Percentiles rank a stretch among this genome's conserved stretches.
These are phyloP conservation scores for Candida gigantensis DNA, from an alignment of 1,139 yeast genomes.

Conservation along the genomic window DNA sequence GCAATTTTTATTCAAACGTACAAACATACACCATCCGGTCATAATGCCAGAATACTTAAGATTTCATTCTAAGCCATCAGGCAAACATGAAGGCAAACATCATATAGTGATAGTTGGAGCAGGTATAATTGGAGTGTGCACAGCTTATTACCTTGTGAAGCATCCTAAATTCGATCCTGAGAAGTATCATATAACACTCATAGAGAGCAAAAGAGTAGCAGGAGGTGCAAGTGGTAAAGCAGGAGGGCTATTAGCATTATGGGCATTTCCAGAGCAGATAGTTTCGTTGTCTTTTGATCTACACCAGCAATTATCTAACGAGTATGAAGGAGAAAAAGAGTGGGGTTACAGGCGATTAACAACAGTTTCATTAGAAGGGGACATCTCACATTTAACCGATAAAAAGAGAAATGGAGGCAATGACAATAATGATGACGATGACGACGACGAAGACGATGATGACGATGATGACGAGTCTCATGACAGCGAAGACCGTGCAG, in stretches of 20 bases:
- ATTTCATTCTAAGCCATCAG: conserved; percentile 50
- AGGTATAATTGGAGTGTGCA: conserved; percentile 94
- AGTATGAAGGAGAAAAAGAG: conserved; percentile 75
- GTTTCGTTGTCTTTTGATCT: conserved; percentile 85
- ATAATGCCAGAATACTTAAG: conserved; percentile 38
- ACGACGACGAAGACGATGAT: conserved; percentile 12
- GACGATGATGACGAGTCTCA: conserved; percentile 11
- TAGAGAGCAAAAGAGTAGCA: conserved; percentile 90
- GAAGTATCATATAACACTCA: conserved; percentile 78
- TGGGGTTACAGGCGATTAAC: conserved; percentile 94
- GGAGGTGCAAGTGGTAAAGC: conserved; percentile 99
- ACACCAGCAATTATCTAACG: conserved; percentile 79
- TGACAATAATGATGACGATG: conserved; percentile 17
- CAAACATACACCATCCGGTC: too few species aligned
- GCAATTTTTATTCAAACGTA: too few species aligned
- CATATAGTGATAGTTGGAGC: conserved; percentile 86
- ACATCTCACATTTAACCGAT: conserved; percentile 44
- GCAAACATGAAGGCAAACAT: conserved; percentile 58
- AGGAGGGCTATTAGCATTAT: conserved; percentile 88
- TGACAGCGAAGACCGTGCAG: conserved; percentile 6
- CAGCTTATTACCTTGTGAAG: conserved; percentile 82
- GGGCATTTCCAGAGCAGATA: conserved; percentile 97
- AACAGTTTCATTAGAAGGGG: conserved; percentile 87
- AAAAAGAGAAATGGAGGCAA: conserved; percentile 12
- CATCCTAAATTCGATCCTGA: conserved; percentile 78